phyloP scores from a whole-genome alignment of 768 basidiomycete genomes.

The Calocybe cyanea region DNA sequence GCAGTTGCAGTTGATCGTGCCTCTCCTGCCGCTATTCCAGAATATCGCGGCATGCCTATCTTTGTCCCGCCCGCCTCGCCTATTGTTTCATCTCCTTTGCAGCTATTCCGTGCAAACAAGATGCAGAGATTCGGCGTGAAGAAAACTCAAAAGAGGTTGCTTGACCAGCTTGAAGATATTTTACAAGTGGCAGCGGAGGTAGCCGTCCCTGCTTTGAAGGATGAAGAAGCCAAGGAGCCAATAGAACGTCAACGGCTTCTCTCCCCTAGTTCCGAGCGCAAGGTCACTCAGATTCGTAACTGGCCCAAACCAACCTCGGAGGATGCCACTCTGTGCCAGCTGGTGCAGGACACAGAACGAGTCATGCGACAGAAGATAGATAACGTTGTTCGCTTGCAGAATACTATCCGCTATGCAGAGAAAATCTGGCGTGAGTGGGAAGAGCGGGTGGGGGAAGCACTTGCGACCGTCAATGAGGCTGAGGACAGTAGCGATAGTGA shows the following conservation, averaged over 20 bases:
- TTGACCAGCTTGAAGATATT: slow-evolving; percentile 87
- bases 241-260: slow-evolving; percentile 90
- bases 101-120: slow-evolving; percentile 71
- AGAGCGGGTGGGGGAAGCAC: slow-evolving; percentile 70
- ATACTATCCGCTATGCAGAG: slow-evolving; percentile 94
- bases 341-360: slow-evolving; percentile 84
- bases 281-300: slow-evolving; percentile 74
- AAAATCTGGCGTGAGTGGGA: slow-evolving; percentile 98
- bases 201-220: slow-evolving; percentile 83
- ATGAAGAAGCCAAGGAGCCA: slow-evolving; percentile 87
- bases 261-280: slow-evolving; percentile 85
- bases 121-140: slow-evolving; percentile 78
- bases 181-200: slow-evolving; percentile 77
- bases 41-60: slow-evolving; percentile 87
- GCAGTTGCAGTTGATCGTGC: slow-evolving; percentile 66
- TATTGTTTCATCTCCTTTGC: slow-evolving; percentile 68
- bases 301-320: slow-evolving; percentile 87
- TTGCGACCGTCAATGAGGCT: slow-evolving; percentile 52
- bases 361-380: slow-evolving; percentile 92
- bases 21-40: slow-evolving; percentile 63
- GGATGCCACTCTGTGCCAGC: slow-evolving; percentile 77
- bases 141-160: slow-evolving; percentile 73
- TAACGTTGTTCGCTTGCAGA: slow-evolving; percentile 93
- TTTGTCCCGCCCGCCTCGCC: slow-evolving; percentile 72
- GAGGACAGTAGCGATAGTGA: slow-evolving; percentile 48